A percentile compares a stretch with the other conserved stretches of the same genome.
phyloP scores from a whole-genome alignment of 305 asterid species.

The Andrographis paniculata region DNA sequence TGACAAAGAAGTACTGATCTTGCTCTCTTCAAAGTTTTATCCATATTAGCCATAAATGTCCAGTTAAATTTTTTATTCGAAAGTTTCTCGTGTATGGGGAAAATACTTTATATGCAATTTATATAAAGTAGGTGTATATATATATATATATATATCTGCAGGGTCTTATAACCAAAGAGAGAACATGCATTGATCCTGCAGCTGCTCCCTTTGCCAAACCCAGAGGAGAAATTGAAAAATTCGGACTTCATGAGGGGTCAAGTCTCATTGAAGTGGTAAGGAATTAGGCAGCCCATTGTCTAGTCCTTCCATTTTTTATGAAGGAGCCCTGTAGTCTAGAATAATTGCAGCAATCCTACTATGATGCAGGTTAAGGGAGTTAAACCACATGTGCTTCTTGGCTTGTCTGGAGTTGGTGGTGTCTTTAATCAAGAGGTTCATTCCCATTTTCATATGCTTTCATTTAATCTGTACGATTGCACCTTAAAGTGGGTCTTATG shows the following conservation, averaged over 20 bases:
- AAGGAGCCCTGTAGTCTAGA: not conserved
- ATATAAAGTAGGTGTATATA: no score
- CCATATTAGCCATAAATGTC: conserved; percentile 10
- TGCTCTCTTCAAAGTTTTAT: conserved; percentile 9
- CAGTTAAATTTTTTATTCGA: conserved; percentile 8
- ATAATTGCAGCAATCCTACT: conserved; percentile 14
- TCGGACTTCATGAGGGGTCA: conserved; percentile 92
- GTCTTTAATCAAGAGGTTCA: conserved; percentile 83
- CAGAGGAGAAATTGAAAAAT: conserved; percentile 40
- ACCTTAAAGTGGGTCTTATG: conserved; percentile 5
- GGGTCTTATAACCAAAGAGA: conserved; percentile 93
- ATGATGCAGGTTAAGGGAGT: conserved; percentile 82
- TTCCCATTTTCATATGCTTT: conserved; percentile 16
- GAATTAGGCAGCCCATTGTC: conserved; percentile 17
- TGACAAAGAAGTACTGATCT: conserved; percentile 76
- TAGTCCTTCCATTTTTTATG: not conserved
- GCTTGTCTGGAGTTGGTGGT: conserved; percentile 98
- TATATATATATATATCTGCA: conserved; percentile 25
- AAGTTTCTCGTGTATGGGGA: conserved; percentile 1
- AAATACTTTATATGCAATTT: no score
- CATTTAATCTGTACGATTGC: conserved; percentile 13
- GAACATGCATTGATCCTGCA: conserved; percentile 80
- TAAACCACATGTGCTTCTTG: conserved; percentile 97
- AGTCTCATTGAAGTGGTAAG: conserved; percentile 78
- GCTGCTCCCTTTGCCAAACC: conserved; percentile 88